Conservation (phyloP, 371 early-diverging fungal species). For the Zancudomyces culisetae region DNA sequence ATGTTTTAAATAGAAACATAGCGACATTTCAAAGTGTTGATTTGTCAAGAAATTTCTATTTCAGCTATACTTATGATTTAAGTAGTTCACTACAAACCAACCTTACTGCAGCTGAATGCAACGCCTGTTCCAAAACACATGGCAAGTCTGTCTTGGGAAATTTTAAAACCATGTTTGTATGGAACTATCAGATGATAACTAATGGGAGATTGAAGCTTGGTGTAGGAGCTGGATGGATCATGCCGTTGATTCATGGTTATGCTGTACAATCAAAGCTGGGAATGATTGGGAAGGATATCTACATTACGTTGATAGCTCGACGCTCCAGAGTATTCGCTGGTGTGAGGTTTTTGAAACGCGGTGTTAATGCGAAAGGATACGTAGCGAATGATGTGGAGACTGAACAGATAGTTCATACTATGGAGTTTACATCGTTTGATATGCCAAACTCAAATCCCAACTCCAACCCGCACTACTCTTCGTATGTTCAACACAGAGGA, state of each 20-base stretch:
- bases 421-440: constrained; percentile 66
- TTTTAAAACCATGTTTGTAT: constrained; percentile 79
- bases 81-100: constrained; percentile 80
- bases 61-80: constrained; percentile 81
- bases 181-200: constrained; percentile 74
- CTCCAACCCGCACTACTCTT: constrained; percentile 58
- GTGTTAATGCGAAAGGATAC: constrained; percentile 72
- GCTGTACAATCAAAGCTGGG: constrained; percentile 82
- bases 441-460: constrained; percentile 14
- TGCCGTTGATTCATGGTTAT: constrained; percentile 88
- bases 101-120: constrained; percentile 32
- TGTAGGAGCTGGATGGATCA: constrained; percentile 58
- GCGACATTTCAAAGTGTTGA: constrained; percentile 21
- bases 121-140: neutral
- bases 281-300: constrained; percentile 66
- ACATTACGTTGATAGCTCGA: constrained; percentile 82
- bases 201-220: constrained; percentile 43
- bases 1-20: constrained; percentile 6
- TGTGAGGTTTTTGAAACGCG: constrained; percentile 89
- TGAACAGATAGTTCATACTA: constrained; percentile 90
- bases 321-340: constrained; percentile 91
- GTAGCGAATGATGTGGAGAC: constrained; percentile 99
- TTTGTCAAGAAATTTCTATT: constrained; percentile 23
- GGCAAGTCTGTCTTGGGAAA: constrained; percentile 3
- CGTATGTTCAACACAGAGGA: constrained; percentile 90